Base-by-base conservation (phyloP, 23 red algal genomes). In the Gracilaria caudata region DNA sequence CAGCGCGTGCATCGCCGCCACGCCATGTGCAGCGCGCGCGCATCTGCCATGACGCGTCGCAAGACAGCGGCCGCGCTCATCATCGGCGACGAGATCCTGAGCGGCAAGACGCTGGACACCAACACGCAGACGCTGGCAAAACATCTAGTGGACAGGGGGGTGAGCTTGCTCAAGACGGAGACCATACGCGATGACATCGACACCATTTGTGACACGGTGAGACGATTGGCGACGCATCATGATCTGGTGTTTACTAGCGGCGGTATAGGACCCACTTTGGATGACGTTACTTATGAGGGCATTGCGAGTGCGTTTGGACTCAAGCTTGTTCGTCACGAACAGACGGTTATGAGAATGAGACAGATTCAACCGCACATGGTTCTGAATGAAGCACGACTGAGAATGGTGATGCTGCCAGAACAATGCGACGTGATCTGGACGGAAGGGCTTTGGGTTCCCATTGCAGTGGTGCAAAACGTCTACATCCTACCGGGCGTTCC, bases 211-310 rank as follows among this genome's bases (percentile, higher is more conserved):
- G 75, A 71, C 9, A 53, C 80, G 13, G 89, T 96, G 34, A 59
- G 61, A 43, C 51, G 81, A 39, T 56, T 86, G 43, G 87, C 82
- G 32, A 38, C 32, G 36, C 17, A 16, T 4, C 79, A 81, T 68
- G 86, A 90, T 19, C n/a, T 87, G 47, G 94, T 96, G 26, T 92
- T 96, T 40, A 96, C 94, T 16, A 84, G 77, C 35, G 94, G 94
- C 7, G 94, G 94, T 16, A 96, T 96, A 19, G 94, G 94, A 0
- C 94, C 94, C n/a, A 96, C 94, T 23, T 71, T 89, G 44, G 92
- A 95, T 83, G 92, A 94, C 45, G 58, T 94, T 21, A 94, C 92
- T 23, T 94, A 90, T 74, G 74, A 68, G 60, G 94, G 86, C 1
- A 76, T 96, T 68, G 94, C 87, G 0, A 36, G 21, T 20, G 94